Conservation (phyloP, 768 basidiomycete genomes). For the Rhizopogon sp. region DNA sequence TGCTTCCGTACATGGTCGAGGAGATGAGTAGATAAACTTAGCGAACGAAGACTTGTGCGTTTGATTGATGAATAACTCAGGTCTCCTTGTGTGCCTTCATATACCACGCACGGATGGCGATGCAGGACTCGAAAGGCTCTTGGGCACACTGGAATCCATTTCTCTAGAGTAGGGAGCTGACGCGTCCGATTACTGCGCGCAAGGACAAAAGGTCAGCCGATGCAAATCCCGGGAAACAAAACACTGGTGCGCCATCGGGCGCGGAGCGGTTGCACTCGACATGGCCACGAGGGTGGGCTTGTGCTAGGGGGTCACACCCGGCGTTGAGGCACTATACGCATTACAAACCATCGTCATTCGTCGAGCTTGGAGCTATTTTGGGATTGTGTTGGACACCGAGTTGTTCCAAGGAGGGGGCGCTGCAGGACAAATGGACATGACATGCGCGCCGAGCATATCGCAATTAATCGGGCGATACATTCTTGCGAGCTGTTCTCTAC, state of each 20-base stretch:
- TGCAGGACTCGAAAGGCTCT: background rate
- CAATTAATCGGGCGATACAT: too few relatives aligned
- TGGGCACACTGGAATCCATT: background rate
- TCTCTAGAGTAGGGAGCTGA: background rate
- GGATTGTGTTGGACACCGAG: background rate
- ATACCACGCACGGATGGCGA: background rate
- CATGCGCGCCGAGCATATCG: background rate
- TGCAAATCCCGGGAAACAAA: background rate
- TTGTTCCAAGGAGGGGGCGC: background rate
- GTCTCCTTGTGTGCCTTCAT: background rate
- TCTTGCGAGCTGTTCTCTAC: background rate
- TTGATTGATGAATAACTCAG: background rate
- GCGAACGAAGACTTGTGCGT: background rate
- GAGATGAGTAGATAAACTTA: background rate
- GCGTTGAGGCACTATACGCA: slow-evolving; percentile 1
- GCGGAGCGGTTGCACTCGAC: background rate
- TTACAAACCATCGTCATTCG: background rate
- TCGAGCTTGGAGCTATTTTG: background rate
- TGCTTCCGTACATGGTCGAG: slow-evolving; percentile 17
- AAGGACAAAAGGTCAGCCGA: too few relatives aligned
- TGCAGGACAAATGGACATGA: background rate
- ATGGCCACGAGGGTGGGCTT: background rate
- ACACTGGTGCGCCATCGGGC: background rate
- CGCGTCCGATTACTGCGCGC: background rate
- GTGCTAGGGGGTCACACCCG: too few relatives aligned